Percentiles rank a stretch among this genome's conserved stretches.
Evolutionary conservation across 208 protist genomes (phyloP).

Genomic region (Leishmania mexicana): DNA sequence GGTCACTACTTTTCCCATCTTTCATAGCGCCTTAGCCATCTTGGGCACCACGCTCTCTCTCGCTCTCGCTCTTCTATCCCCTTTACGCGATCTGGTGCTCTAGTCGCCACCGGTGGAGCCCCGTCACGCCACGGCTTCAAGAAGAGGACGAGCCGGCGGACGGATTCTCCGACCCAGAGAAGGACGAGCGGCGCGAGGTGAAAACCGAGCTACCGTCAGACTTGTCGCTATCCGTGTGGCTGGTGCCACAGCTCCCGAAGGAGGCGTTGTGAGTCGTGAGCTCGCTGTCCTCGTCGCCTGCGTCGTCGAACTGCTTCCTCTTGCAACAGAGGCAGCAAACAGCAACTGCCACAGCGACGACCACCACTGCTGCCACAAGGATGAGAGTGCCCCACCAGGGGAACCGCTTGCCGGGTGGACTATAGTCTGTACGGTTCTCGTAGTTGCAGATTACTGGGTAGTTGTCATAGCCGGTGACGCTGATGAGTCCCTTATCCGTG

Average conservation of each 20-base stretch:
- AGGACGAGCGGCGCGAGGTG: constrained; percentile 6
- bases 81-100: not conserved
- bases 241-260: not conserved
- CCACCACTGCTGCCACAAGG: constrained; percentile 11
- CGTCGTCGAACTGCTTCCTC: constrained; percentile 3
- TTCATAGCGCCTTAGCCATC: not conserved
- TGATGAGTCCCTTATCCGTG: constrained; percentile 8
- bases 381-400: constrained; percentile 27
- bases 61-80: not conserved
- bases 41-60: not conserved
- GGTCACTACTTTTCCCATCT: not conserved
- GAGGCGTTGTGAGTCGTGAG: constrained; percentile 14
- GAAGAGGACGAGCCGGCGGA: constrained; percentile 4
- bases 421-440: not conserved
- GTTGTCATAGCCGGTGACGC: not conserved
- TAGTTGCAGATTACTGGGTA: constrained; percentile 1
- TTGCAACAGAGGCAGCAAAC: constrained; percentile 17
- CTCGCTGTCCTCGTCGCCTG: constrained; percentile 8
- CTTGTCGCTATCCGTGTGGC: not conserved
- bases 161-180: not conserved
- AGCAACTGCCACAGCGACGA: not conserved
- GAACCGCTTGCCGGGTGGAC: not conserved
- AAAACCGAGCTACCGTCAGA: not conserved
- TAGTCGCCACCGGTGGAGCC: not conserved
- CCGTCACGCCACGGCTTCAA: not conserved